A percentile compares a stretch with the other conserved stretches of the same genome.
These are phyloP conservation scores for Cornus suecica DNA, from an alignment of 148 eudicot species.

Conservation along the genomic window DNA sequence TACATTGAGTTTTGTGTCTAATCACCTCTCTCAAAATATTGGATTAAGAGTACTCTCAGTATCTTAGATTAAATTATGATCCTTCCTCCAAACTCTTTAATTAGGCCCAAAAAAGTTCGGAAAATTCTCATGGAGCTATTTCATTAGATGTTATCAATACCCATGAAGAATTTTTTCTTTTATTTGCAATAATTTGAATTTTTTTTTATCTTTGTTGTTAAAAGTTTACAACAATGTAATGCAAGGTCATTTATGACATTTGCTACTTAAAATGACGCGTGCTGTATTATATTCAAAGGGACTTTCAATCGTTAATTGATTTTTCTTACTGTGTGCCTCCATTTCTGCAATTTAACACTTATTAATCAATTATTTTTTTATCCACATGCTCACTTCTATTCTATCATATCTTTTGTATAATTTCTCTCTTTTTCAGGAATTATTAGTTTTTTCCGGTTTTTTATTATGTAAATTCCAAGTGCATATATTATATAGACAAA, in stretches of 20 bases:
- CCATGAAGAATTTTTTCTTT: no score
- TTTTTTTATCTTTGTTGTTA: no score
- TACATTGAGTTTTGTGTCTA: no score
- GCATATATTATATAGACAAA: background rate
- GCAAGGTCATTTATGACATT: background rate
- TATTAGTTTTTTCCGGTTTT: background rate
- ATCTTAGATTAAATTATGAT: no score
- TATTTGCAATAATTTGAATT: no score
- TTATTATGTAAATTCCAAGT: background rate
- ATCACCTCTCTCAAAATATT: no score
- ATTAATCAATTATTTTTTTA: background rate
- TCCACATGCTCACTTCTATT: background rate
- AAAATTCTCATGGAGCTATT: no score
- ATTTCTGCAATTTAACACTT: background rate
- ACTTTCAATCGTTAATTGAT: background rate
- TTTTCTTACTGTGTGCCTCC: background rate
- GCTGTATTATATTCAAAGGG: background rate
- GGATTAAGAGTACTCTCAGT: no score
- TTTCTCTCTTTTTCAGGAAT: background rate
- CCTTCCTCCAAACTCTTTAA: no score
- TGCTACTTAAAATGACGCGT: background rate
- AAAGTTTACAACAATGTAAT: no score
- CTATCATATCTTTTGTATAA: background rate
- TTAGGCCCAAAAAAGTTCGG: no score
- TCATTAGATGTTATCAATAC: no score